phyloP scores from a whole-genome alignment of 1,284 basidiomycete species.

The Xanthoconium separans region DNA sequence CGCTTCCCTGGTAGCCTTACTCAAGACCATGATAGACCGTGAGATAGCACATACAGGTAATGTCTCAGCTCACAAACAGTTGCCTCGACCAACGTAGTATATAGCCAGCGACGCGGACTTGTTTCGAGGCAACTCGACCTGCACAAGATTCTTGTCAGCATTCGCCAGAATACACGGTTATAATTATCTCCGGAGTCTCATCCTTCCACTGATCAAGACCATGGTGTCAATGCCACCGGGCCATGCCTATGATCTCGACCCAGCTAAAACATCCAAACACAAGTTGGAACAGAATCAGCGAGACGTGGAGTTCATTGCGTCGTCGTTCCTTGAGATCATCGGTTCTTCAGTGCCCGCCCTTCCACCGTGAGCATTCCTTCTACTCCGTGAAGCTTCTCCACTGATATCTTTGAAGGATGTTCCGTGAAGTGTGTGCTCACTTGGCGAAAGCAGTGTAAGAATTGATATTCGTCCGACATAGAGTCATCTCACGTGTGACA shows the following conservation, averaged over 20 bases:
- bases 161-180: conserved; percentile 89
- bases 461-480: conserved; percentile 1
- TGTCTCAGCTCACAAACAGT: conserved; percentile 8
- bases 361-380: conserved; percentile 62
- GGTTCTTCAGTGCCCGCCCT: conserved; percentile 68
- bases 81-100: conserved; percentile 9
- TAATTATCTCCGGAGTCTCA: conserved; percentile 77
- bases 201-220: conserved; percentile 73
- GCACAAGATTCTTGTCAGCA: conserved; percentile 78
- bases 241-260: conserved; percentile 80
- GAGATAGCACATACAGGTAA: conserved; percentile 79
- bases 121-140: conserved; percentile 86
- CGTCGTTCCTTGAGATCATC: conserved; percentile 77
- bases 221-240: conserved; percentile 74
- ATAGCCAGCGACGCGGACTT: conserved; percentile 76
- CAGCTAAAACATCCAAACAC: conserved; percentile 58
- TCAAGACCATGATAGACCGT: conserved; percentile 83
- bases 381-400: neutral
- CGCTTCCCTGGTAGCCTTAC: conserved; percentile 66
- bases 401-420: conserved; percentile 54
- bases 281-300: conserved; percentile 69
- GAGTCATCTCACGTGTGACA: conserved; percentile 22
- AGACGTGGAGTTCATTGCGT: conserved; percentile 73
- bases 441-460: conserved; percentile 80
- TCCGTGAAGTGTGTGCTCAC: conserved; percentile 85